These are phyloP conservation scores for Yarrowia sp. DNA, from an alignment of 805 yeast genomes.

Conservation along the genomic window DNA sequence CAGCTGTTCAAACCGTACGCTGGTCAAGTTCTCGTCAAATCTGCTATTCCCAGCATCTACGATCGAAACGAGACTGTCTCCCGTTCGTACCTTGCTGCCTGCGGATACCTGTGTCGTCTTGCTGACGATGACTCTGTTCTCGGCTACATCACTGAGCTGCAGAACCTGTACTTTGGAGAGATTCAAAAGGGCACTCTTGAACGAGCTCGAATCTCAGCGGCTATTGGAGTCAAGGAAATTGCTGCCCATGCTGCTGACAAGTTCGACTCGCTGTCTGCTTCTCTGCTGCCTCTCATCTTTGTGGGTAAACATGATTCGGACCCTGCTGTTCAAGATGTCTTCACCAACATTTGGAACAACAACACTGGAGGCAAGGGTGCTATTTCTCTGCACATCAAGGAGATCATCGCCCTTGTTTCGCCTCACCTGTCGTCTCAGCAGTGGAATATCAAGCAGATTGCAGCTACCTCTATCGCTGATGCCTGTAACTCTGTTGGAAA, in stretches of 20 bases:
- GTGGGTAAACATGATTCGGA: conserved; percentile 74
- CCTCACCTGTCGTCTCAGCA: conserved; percentile 61
- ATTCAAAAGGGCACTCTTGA: conserved; percentile 53
- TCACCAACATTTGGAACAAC: conserved; percentile 77
- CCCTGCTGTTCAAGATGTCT: conserved; percentile 56
- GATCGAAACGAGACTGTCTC: conserved; percentile 78
- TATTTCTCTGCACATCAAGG: conserved; percentile 69
- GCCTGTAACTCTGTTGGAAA: conserved; percentile 58
- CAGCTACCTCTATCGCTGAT: conserved; percentile 70
- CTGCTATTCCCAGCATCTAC: conserved; percentile 57
- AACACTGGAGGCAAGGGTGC: conserved; percentile 78
- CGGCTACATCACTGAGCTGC: conserved; percentile 61
- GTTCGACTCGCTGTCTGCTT: conserved; percentile 65
- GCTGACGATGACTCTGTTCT: conserved; percentile 61
- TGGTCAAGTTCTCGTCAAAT: conserved; percentile 62
- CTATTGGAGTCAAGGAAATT: conserved; percentile 68
- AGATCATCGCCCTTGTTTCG: conserved; percentile 64
- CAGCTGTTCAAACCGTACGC: conserved; percentile 58
- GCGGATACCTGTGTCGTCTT: conserved; percentile 77
- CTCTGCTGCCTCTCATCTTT: conserved; percentile 78
- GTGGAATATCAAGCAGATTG: conserved; percentile 69
- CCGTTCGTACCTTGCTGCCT: conserved; percentile 76
- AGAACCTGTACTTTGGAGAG: conserved; percentile 65
- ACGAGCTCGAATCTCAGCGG: conserved; percentile 59
- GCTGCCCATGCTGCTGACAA: conserved; percentile 71